Percentiles rank a stretch among this genome's conserved stretches.
Conservation (phyloP, 2,329 filamentous ascomycete genomes). For the Whalleya microplaca region DNA sequence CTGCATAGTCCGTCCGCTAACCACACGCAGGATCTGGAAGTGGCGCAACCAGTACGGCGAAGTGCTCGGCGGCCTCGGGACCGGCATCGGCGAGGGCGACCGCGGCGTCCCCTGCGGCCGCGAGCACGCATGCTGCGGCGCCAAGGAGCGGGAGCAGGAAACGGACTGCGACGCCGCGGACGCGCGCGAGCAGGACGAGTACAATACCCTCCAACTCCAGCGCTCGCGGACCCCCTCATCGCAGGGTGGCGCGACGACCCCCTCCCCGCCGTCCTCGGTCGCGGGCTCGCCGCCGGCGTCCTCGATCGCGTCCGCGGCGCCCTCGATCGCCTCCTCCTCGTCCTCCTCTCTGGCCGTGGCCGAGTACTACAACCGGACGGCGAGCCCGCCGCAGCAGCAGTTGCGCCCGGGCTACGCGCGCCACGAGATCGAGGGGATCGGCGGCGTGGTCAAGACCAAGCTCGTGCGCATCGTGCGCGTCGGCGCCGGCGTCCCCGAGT, state of each 20-base stretch:
- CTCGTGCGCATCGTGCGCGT: slow-evolving; percentile 81
- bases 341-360: too few species aligned
- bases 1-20: slow-evolving; percentile 2
- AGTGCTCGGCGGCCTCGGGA: slow-evolving; percentile 78
- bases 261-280: slow-evolving; percentile 27
- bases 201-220: slow-evolving; percentile 26
- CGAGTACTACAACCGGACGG: too few species aligned
- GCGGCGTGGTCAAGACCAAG: slow-evolving; percentile 85
- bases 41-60: slow-evolving; percentile 88
- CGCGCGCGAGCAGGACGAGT: slow-evolving; percentile 49
- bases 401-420: slow-evolving; percentile 75
- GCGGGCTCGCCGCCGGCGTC: slow-evolving; percentile 18
- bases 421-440: slow-evolving; percentile 91
- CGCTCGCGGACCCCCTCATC: slow-evolving; percentile 23
- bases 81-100: slow-evolving; percentile 85
- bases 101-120: slow-evolving; percentile 87
- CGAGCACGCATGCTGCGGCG: slow-evolving; percentile 75
- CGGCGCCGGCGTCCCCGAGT: slow-evolving; percentile 84
- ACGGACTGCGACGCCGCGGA: slow-evolving; percentile 85
- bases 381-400: slow-evolving; percentile 55
- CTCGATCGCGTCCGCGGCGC: slow-evolving; percentile 16
- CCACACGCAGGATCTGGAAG: slow-evolving; percentile 69
- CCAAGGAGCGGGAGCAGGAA: slow-evolving; percentile 78
- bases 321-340: slow-evolving; percentile 8
- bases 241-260: slow-evolving; percentile 13